Evolutionary conservation across 805 yeast species (phyloP).

Genomic region (Ogataea paraovalis): DNA sequence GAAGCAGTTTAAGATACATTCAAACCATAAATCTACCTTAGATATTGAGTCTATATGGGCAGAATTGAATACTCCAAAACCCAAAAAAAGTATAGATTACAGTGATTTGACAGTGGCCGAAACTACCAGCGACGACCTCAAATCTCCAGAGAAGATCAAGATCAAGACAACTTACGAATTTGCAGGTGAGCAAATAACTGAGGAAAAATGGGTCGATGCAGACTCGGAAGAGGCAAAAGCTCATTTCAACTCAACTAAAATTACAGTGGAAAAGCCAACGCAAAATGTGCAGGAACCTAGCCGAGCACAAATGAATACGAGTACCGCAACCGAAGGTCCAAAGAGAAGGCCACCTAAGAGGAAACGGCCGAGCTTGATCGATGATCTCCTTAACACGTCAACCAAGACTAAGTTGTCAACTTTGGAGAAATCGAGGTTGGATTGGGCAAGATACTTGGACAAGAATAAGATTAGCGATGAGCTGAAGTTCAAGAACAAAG

Average conservation of each 20-base stretch:
- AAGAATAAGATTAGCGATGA: constrained; percentile 81
- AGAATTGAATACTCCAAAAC: constrained; percentile 38
- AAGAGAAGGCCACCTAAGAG: constrained; percentile 39
- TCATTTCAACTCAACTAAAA: constrained; percentile 52
- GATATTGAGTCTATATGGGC: constrained; percentile 55
- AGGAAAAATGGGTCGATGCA: constrained; percentile 71
- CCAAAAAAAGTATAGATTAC: not conserved
- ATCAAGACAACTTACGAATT: constrained; percentile 78
- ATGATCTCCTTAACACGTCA: constrained; percentile 66
- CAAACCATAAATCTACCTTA: constrained; percentile 25
- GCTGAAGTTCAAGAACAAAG: constrained; percentile 73
- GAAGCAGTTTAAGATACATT: constrained; percentile 15
- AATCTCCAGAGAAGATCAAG: constrained; percentile 46
- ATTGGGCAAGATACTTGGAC: constrained; percentile 94
- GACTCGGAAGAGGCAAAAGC: constrained; percentile 87
- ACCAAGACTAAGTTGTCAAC: constrained; percentile 82
- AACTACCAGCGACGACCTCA: not conserved
- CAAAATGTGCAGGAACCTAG: not conserved
- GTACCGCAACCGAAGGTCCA: not conserved
- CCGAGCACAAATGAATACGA: not conserved
- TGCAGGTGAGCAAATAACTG: constrained; percentile 81
- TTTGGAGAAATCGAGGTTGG: constrained; percentile 85
- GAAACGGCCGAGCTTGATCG: constrained; percentile 72
- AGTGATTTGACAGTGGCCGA: not conserved
- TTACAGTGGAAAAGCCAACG: constrained; percentile 1